phyloP scores from a whole-genome alignment of 306 rosid genomes.

The Ammopiptanthus mongolicus region DNA sequence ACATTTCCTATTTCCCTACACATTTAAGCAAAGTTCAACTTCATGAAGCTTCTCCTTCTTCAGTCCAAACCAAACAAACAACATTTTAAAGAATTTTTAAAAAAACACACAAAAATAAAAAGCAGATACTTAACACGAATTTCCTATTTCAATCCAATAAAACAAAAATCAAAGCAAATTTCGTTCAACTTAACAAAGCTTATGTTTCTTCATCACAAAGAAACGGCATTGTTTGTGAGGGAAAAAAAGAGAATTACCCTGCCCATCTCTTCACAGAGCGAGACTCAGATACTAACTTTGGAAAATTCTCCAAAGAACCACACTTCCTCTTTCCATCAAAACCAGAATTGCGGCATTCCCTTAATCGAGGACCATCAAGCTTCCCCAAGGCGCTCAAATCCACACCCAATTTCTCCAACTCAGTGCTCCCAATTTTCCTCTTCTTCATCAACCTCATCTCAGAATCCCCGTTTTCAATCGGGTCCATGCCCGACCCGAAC shows the following conservation, averaged over 20 bases:
- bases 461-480: neutral
- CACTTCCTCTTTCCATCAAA: conserved; percentile 35
- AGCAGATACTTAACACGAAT: neutral
- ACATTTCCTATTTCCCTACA: neutral
- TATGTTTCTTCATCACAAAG: neutral
- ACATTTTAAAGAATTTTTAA: neutral
- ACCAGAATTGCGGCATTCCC: conserved; percentile 57
- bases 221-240: neutral
- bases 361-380: conserved; percentile 60
- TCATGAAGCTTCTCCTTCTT: neutral
- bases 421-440: conserved; percentile 50
- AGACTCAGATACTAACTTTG: conserved; percentile 40
- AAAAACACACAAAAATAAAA: neutral
- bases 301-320: conserved; percentile 33
- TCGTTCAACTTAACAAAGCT: neutral
- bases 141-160: neutral
- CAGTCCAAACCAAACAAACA: neutral
- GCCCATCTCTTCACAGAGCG: conserved; percentile 72
- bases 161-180: neutral
- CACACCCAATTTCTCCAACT: conserved; percentile 68
- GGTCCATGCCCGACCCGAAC: neutral
- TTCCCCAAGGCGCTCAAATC: conserved; percentile 45
- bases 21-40: neutral
- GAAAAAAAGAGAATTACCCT: conserved; percentile 32
- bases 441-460: conserved; percentile 30